Base-by-base conservation (phyloP, 2,329 filamentous ascomycete genomes). In the Aspergillus persii region DNA sequence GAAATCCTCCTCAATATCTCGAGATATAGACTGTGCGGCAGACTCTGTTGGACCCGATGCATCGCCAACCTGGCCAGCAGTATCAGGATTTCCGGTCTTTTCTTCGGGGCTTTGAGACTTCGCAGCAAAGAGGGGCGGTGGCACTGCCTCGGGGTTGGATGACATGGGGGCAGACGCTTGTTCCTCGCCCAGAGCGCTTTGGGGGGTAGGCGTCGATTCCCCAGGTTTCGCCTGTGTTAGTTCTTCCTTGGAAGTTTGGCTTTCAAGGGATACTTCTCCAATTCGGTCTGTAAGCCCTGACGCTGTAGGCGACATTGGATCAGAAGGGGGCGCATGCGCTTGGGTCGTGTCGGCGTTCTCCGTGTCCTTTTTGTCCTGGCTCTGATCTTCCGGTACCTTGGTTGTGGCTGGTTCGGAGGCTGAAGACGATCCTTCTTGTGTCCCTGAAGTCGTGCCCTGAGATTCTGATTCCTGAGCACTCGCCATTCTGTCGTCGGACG, bases 121-220 rank as follows among this genome's bases (percentile, higher is more conserved):
- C 65, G 80, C 80, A 53, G 80, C 77, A 66, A 89, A 89, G 3
- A 91, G 77, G 39, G 89, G 88, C 2, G 88, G 85, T 8, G 89
- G 89, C 50, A 84, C 86, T 66, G 90, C 88, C 65, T 89, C 87
- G 11, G 86, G 79, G 55, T 86, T 83, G n/a, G 85, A 81, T 23
- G 83, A 80, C 53, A 83, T 68, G 7, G 58, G 60, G 8, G 53
- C 62, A 27, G 68, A 52, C 36, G 54, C 44, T 8, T 61, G 52
- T 26, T 65, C 60, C 36, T 63, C 50, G 3, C 44, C 44, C 26
- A 26, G 44, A 11, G 59, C 60, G 3, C 29, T 51, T 36, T 59
- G 30, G 15, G 53, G n/a, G n/a, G 58, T 26, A 4, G 44, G 41
- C 59, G 39, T 8, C 58, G 56, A 44, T 61, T 61, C 44, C n/a